Conservation (phyloP, 108 stramenopile species). For the Cyclotella baltica region DNA sequence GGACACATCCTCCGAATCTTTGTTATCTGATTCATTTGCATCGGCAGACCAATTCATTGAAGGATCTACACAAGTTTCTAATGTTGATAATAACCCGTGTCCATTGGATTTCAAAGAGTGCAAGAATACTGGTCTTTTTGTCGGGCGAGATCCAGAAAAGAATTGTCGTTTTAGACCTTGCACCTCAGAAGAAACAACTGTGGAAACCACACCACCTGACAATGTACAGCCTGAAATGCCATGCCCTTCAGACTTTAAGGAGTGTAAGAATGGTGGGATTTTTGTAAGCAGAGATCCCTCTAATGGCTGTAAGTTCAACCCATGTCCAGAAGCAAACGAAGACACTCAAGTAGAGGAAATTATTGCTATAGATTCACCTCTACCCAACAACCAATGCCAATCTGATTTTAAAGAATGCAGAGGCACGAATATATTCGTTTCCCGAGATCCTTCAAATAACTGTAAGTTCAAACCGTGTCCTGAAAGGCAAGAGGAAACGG, state of each 20-base stretch:
- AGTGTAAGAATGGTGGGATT: constrained; percentile 27
- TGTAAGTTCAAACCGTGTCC: constrained; percentile 29
- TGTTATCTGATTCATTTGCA: constrained; percentile 1
- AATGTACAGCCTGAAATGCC: background rate
- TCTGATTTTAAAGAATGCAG: constrained; percentile 23
- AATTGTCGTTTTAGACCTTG: constrained; percentile 19
- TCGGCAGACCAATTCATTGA: background rate
- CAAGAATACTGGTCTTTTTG: constrained; percentile 10
- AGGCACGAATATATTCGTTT: constrained; percentile 19
- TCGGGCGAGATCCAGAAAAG: constrained; percentile 11
- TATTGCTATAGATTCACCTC: background rate
- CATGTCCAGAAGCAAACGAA: constrained; percentile 4
- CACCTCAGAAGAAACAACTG: too few relatives aligned
- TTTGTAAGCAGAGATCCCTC: constrained; percentile 23
- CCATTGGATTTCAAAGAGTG: constrained; percentile 18
- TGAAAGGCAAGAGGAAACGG: background rate
- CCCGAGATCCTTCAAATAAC: constrained; percentile 17
- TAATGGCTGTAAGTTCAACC: constrained; percentile 20
- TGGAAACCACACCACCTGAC: background rate
- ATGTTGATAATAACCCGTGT: too few relatives aligned
- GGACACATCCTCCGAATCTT: background rate
- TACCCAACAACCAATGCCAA: background rate
- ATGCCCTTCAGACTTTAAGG: constrained; percentile 11
- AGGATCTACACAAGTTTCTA: too few relatives aligned
- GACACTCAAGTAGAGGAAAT: background rate